Base-by-base conservation (phyloP, 768 basidiomycete species). In the Amanita rimosa region DNA sequence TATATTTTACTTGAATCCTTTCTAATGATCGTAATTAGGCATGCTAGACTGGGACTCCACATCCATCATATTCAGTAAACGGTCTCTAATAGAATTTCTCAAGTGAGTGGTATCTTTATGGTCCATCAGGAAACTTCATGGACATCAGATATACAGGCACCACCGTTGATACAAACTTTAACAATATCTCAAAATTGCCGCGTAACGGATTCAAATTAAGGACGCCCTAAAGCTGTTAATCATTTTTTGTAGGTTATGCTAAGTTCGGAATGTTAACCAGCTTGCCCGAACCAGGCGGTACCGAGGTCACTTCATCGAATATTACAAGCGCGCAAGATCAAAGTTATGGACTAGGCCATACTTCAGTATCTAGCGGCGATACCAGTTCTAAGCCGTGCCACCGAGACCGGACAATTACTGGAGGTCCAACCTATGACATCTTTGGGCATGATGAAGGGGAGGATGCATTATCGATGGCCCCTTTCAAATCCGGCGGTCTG, bases 41-140 rank as follows among this genome's bases (percentile, higher is more conserved):
- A 75, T 85, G 78, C 68, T 89, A 54, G 86, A 89, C 63, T 88
- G 86, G 85, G 86, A 88, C 58, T 60, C 65, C 10, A 85, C 82
- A 42, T 76, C 64, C 52, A 85, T 89, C 53, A 78, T 89, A 24
- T 88, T 89, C 60, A 88, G 84, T 11, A 89, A 89, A 58, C 76
- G 86, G 35, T 68, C 77, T 37, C 66, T 89, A 53, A 69, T 87
- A 46, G 85, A 88, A 56, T 89, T 89, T 60, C 67, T 89, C 54
- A 85, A 81, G 85, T 85, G 61, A 55, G 73, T 60, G 22, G 17
- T 24, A 38, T 54, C 45, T 17, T 34, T 8, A 7, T 38, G 19
- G n/a, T 36, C 44, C 39, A 48, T 38, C 41, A 41, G 40, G 17
- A 29, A 10, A 42, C 11, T 26, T 51, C 50, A 53, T 53, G 14